phyloP scores from a whole-genome alignment of 805 yeast species.

The Sugiyamaella marilandica region DNA sequence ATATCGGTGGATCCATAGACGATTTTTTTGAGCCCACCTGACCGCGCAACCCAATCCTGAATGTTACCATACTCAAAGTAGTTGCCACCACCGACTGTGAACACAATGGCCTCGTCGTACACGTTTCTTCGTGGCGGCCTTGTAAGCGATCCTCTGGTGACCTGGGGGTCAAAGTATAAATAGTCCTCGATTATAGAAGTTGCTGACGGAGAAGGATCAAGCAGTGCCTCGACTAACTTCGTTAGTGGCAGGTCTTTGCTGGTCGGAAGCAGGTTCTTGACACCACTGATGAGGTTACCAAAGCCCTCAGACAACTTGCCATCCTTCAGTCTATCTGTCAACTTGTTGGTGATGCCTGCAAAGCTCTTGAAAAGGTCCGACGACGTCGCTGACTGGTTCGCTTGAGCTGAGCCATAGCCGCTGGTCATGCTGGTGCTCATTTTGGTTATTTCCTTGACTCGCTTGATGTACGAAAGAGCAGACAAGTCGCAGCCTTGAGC shows the following conservation, averaged over 20 bases:
- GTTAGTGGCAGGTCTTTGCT: constrained; percentile 86
- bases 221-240: constrained; percentile 81
- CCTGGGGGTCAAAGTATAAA: constrained; percentile 81
- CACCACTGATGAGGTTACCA: constrained; percentile 81
- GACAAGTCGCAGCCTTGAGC: constrained; percentile 56
- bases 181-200: constrained; percentile 82
- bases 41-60: constrained; percentile 70
- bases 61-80: constrained; percentile 90
- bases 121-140: constrained; percentile 81
- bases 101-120: constrained; percentile 78
- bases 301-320: constrained; percentile 83
- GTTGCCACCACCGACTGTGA: constrained; percentile 96
- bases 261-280: constrained; percentile 82
- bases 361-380: constrained; percentile 45
- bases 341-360: constrained; percentile 66
- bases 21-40: constrained; percentile 47
- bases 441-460: constrained; percentile 72
- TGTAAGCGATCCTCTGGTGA: constrained; percentile 82
- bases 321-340: constrained; percentile 70
- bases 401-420: constrained; percentile 20
- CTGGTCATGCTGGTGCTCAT: constrained; percentile 28
- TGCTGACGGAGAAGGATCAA: constrained; percentile 62
- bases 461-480: constrained; percentile 68
- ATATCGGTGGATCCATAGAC: constrained; percentile 85
- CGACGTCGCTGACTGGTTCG: constrained; percentile 23